Base-by-base conservation (phyloP, 2,329 filamentous ascomycete genomes). In the Talaromyces sp. region DNA sequence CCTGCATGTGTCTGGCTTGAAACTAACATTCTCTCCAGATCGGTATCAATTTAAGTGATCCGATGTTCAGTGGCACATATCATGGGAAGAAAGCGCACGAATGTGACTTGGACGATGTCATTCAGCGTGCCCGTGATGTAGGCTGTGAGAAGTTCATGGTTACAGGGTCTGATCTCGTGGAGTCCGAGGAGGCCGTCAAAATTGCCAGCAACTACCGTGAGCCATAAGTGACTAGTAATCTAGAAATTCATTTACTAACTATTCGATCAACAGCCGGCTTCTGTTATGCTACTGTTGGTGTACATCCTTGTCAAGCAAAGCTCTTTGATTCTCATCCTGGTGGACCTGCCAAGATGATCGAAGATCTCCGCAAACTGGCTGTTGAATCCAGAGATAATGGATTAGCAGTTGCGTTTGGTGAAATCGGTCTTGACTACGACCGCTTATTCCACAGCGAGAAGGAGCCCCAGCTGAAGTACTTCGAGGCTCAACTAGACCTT, bases 391-490 rank as follows among this genome's bases (percentile, higher is more conserved):
- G 84, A 62, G 70, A 73, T 44, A 70, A 71, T 10, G 81, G 83
- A 0, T 80, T 89, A 36, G 86, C 90, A 1, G 82, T 84, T 6
- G 93, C 94, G 6, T 91, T 97, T 70, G 94, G 94, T 44, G 94
- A 99, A 74, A 91, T 99, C 57, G 94, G 94, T 2, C 86, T 99
- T 3, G 94, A 99, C 75, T 99, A 97, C 69, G 94, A 99, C 75
- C 86, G 94, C 2, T 77, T 99, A 32, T 89, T 90, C 65, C 87
- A 92, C 65, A 91, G 89, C 66, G 84, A 87, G 35, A 89, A 87
- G 65, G 86, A 87, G 20, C 83, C 87, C 14, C 94, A 99, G 72
- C 78, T 92, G 27, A 87, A 91, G 67, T 91, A 90, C 55, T 99
- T 99, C 70, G 85, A 86, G 37, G 82, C 83, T 6, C 94, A 99